Conservation (phyloP, 768 basidiomycete genomes). For the Kockovaella imperatae region DNA sequence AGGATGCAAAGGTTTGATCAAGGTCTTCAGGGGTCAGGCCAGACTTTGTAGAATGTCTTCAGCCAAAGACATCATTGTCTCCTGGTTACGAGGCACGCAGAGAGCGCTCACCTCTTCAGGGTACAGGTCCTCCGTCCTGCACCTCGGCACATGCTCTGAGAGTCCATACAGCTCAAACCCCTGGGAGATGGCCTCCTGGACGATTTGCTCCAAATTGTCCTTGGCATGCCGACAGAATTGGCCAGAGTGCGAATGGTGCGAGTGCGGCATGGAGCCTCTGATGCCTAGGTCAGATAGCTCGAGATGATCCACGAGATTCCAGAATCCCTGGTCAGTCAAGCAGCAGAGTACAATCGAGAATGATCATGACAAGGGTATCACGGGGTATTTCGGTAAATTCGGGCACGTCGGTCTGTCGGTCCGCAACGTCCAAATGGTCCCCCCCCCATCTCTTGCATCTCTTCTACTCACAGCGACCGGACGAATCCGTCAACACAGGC, state of each 20-base stretch:
- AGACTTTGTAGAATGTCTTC: constrained; percentile 47
- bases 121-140: constrained; percentile 71
- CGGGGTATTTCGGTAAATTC: too few relatives aligned
- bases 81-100: not conserved
- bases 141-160: constrained; percentile 88
- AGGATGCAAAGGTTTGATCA: constrained; percentile 59
- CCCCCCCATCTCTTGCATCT: too few relatives aligned
- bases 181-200: constrained; percentile 67
- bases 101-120: constrained; percentile 75
- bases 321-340: too few relatives aligned
- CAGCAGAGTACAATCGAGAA: too few relatives aligned
- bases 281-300: too few relatives aligned
- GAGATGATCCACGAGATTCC: too few relatives aligned
- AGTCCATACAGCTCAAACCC: constrained; percentile 77
- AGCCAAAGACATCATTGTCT: not conserved
- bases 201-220: constrained; percentile 71
- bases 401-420: too few relatives aligned
- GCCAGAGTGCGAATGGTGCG: constrained; percentile 83
- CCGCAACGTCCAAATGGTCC: too few relatives aligned
- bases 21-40: constrained; percentile 54
- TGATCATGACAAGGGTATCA: too few relatives aligned
- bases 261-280: constrained; percentile 26
- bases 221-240: constrained; percentile 87
- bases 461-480: too few relatives aligned
- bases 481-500: too few relatives aligned